Conservation (phyloP, 345 rosid species). For the Toxicodendron radicans region DNA sequence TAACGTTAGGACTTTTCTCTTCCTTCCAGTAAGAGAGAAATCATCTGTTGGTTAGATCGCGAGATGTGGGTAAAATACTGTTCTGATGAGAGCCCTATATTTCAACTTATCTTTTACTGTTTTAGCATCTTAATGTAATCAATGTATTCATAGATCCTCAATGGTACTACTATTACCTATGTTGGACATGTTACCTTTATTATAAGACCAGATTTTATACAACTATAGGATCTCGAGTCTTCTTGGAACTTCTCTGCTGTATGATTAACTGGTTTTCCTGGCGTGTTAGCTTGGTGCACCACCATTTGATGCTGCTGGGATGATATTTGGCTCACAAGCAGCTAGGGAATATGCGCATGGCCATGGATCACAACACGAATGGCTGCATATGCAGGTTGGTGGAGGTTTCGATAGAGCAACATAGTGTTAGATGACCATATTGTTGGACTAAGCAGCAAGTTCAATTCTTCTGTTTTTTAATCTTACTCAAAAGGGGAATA, state of each 20-base stretch:
- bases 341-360: constrained; percentile 55
- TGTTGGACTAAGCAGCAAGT: constrained; percentile 12
- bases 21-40: background rate
- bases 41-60: background rate
- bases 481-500: background rate
- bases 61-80: background rate
- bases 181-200: background rate
- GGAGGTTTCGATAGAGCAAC: constrained; percentile 56
- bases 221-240: background rate
- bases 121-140: background rate
- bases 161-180: background rate
- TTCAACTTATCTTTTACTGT: background rate
- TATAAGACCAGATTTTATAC: background rate
- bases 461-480: constrained; percentile 12
- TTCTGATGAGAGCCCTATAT: background rate
- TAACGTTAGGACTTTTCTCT: background rate
- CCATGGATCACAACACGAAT: constrained; percentile 59
- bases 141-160: background rate
- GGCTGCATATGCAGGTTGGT: constrained; percentile 88
- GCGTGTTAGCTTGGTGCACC: constrained; percentile 47
- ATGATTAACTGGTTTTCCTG: constrained; percentile 3
- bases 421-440: constrained; percentile 24
- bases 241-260: background rate
- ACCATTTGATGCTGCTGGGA: constrained; percentile 55
- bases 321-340: constrained; percentile 62